Evolutionary conservation across 1,139 yeast genomes (phyloP).

Genomic region (Yamadazyma atlantica): DNA sequence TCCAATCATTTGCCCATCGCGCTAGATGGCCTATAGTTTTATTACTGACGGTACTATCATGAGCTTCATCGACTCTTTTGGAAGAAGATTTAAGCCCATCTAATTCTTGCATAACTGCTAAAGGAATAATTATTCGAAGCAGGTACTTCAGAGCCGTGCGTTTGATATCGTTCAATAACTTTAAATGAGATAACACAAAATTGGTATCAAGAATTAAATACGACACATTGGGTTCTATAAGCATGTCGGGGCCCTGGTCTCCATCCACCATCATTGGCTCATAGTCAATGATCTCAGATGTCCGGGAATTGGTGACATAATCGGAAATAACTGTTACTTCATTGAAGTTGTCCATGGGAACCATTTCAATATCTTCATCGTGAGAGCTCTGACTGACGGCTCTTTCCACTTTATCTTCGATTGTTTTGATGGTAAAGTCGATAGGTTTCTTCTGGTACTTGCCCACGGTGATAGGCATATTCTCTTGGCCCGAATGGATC

Average conservation of each 20-base stretch:
- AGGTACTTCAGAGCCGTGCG: conserved; percentile 38
- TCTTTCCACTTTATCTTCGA: conserved; percentile 34
- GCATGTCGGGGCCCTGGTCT: conserved; percentile 11
- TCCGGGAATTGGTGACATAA: conserved; percentile 28
- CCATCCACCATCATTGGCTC: conserved; percentile 20
- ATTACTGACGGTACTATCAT: conserved; percentile 16
- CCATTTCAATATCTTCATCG: conserved; percentile 51
- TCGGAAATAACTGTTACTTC: conserved; percentile 49
- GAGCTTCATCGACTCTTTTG: conserved; percentile 11
- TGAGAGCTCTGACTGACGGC: conserved; percentile 21
- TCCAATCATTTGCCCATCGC: conserved; percentile 78
- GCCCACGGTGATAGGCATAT: conserved; percentile 35
- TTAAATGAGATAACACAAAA: conserved; percentile 65
- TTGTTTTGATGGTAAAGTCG: conserved; percentile 27
- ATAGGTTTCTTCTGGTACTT: conserved; percentile 18
- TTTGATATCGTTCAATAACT: conserved; percentile 51
- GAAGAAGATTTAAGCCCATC: conserved; percentile 69
- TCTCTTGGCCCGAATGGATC: conserved; percentile 28
- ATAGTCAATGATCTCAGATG: conserved; percentile 12
- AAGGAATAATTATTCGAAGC: conserved; percentile 63
- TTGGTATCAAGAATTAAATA: conserved; percentile 73
- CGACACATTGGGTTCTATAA: conserved; percentile 26
- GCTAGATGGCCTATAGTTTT: conserved; percentile 58
- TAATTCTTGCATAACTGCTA: conserved; percentile 67
- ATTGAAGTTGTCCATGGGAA: conserved; percentile 46